Evolutionary conservation across 1,139 yeast species (phyloP).

Genomic region (Blastobotrys raffinosifermentans): DNA sequence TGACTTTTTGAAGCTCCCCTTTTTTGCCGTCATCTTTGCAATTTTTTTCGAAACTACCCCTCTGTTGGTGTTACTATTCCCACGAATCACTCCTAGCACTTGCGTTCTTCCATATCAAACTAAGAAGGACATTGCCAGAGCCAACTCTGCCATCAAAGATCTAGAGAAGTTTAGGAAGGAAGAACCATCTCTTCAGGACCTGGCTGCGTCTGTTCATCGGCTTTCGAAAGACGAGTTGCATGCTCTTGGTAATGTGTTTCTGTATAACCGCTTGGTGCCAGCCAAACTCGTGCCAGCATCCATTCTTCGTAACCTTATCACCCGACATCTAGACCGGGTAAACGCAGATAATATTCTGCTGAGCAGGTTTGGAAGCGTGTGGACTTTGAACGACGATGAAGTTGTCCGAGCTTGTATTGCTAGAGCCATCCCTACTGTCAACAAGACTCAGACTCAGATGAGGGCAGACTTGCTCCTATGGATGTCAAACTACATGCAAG

Average conservation of each 20-base stretch:
- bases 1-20: conserved; percentile 57
- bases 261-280: conserved; percentile 14
- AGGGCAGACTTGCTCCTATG: conserved; percentile 18
- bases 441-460: conserved; percentile 11
- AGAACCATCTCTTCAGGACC: not conserved
- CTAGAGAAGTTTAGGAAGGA: conserved; percentile 6
- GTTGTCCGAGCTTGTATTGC: conserved; percentile 26
- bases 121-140: conserved; percentile 19
- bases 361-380: conserved; percentile 28
- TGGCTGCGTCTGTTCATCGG: conserved; percentile 15
- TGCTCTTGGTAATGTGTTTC: conserved; percentile 12
- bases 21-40: conserved; percentile 52
- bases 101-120: conserved; percentile 53
- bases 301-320: conserved; percentile 14
- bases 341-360: conserved; percentile 28
- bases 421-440: conserved; percentile 22
- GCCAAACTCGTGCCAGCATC: conserved; percentile 11
- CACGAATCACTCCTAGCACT: conserved; percentile 63
- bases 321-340: conserved; percentile 21
- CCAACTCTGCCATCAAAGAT: conserved; percentile 12
- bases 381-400: conserved; percentile 24
- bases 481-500: conserved; percentile 20
- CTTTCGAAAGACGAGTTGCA: conserved; percentile 14
- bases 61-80: conserved; percentile 49
- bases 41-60: conserved; percentile 64